A percentile compares a stretch with the other conserved stretches of the same genome.
Evolutionary conservation across 2,329 filamentous ascomycete species (phyloP).

Genomic region (Cyphellophora europaea): DNA sequence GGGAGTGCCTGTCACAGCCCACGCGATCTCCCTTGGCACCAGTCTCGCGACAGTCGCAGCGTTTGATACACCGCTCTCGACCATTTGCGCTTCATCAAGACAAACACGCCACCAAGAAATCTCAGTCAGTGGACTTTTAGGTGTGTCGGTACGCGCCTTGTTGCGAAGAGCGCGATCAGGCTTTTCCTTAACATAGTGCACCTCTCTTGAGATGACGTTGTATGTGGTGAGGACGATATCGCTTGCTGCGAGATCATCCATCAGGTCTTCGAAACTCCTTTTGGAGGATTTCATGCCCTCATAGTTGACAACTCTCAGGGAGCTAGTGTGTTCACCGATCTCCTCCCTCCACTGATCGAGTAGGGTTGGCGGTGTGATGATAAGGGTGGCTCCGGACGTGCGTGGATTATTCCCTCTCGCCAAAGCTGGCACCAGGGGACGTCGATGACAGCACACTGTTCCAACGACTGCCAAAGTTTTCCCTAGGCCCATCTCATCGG

Average conservation of each 20-base stretch:
- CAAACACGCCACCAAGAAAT: conserved; percentile 82
- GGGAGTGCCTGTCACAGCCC: conserved; percentile 88
- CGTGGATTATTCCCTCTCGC: conserved; percentile 13
- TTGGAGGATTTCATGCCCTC: conserved; percentile 36
- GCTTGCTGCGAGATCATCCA: conserved; percentile 36
- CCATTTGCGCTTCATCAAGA: conserved; percentile 69
- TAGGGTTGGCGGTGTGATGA: conserved; percentile 53
- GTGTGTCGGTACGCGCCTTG: conserved; percentile 54
- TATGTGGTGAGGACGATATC: conserved; percentile 57
- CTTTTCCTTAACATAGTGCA: conserved; percentile 64
- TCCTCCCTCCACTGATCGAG: conserved; percentile 56
- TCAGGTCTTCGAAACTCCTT: conserved; percentile 26
- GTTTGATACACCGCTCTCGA: conserved; percentile 78
- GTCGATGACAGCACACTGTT: conserved; percentile 33
- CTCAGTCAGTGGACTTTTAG: conserved; percentile 66
- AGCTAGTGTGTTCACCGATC: conserved; percentile 47
- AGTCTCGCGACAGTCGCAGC: conserved; percentile 70
- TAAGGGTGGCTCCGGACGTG: conserved; percentile 47
- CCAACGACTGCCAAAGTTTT: conserved; percentile 42
- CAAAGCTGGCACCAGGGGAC: conserved; percentile 6
- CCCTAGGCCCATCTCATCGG: conserved; percentile 42
- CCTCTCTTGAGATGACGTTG: conserved; percentile 64
- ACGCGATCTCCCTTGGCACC: conserved; percentile 77
- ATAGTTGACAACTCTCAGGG: conserved; percentile 48
- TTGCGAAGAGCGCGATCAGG: conserved; percentile 61